Evolutionary conservation across 208 protist genomes (phyloP), one percentile per base, ranked within the genome.

Genomic region (Leishmania mexicana): DNA sequence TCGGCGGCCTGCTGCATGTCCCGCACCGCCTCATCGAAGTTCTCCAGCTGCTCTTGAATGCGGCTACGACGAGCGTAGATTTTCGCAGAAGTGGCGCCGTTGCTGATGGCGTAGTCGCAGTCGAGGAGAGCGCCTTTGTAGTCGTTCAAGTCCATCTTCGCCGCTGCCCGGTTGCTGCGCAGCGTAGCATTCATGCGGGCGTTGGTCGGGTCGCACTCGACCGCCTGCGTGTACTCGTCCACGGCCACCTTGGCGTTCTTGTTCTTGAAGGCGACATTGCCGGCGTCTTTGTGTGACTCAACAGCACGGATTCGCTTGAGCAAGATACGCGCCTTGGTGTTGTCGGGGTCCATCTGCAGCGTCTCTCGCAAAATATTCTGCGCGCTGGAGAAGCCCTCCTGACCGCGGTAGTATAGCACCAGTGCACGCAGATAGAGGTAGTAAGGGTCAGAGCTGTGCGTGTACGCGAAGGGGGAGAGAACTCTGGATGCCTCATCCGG

Each of bases 91-190:
- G 76, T 92, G 31, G 79, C 76, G 58, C 97, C 96, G 80, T 97
- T 95, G 76, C 94, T 94, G 76, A 99, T 93, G 64, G 97, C 96
- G 85, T 94, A 98, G 77, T 93, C 94, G 83, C 96, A 98, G 84
- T 99, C 95, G 54, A 98, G 82, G 40, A 98, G 75, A 15, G 94
- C 96, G 5, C 93, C 91, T 40, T 93, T 90, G 86, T 90, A 98
- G 78, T 98, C 94, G 60, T 95, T 96, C 45, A 96, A 79, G 82
- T 94, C 90, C 88, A 97, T 97, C 68, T 89, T 88, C 40, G 93
- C 94, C 7, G 97, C 94, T 28, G 96, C 96, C 60, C 94, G 91
- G 85, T 99, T 99, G 64, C 93, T 93, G 80, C 96, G 90, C 78
- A 98, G 75, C 40, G 86, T 90, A 70, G 93, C 87, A 73, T 93